Base-by-base conservation (phyloP, 495 filamentous ascomycete genomes). In the Trypethelium eluteriae region DNA sequence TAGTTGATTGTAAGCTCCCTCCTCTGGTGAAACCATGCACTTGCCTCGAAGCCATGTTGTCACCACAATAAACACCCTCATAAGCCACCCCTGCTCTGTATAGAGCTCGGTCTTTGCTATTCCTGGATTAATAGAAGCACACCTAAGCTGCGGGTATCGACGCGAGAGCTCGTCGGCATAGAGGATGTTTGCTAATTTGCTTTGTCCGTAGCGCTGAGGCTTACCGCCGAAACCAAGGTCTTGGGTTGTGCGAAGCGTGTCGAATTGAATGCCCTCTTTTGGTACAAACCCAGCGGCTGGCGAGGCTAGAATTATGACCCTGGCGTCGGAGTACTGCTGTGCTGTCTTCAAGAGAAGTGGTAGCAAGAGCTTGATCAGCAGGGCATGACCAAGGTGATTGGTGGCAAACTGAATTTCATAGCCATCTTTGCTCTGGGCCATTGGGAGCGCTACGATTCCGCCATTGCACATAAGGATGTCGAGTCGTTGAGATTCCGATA, bases 41-140 rank as follows among this genome's bases (percentile, higher is more conserved):
- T 34, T 14, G 4, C 56, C 41, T 16, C 56, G 39, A 3, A 12
- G 11, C 81, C 70, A 63, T 71, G 78, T 41, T 59, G 18, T 11
- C 74, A 70, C 12, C 18, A 18, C 11, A 7, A 71, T 69, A 38
- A 64, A 35, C 32, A 57, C 39, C 16, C 62, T 16, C 34, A 39
- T 49, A 61, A 65, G 39, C 36, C 12, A 0, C 62, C 56, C n/a
- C 46, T 64, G 4, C 18, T 68, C 18, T 53, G 18, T 4, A 73
- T 63, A 6, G 25, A 90, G 69, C 1, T 82, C 77, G 14, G 86
- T 90, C 2, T 71, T 62, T 35, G 90, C 83, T 0, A 85, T 70
- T 6, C 90, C 89, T 0, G 91, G 90, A 64, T 92, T 86, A 0
- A 91, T 78, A 0, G 86, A 70, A 0, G 87, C 77, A 10, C 79